Conservation (phyloP, 2,329 filamentous ascomycete genomes). For the Fusarium sororula region DNA sequence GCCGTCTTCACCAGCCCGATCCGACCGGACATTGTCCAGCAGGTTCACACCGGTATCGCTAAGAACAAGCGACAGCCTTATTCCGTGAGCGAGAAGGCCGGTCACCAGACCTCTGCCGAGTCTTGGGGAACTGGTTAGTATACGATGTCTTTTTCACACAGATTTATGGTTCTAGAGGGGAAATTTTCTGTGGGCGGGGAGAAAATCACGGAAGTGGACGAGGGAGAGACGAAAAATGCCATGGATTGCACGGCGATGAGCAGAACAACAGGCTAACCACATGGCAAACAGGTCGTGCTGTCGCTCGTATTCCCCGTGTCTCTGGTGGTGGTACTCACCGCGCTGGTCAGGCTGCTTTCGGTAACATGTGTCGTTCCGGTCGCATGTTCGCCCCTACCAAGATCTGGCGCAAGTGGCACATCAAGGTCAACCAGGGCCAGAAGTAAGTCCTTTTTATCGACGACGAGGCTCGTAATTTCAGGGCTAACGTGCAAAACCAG, state of each 20-base stretch:
- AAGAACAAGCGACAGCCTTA: conserved; percentile 99
- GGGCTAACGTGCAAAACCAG: conserved; percentile 55
- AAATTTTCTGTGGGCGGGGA: conserved; percentile 30
- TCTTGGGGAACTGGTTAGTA: conserved; percentile 98
- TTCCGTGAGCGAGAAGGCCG: conserved; percentile 99
- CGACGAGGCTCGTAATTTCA: background rate
- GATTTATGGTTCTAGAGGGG: conserved; percentile 13
- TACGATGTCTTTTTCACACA: background rate
- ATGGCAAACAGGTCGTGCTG: conserved; percentile 80
- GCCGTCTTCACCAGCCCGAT: conserved; percentile 97
- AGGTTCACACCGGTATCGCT: conserved; percentile 98
- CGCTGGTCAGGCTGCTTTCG: conserved; percentile 99
- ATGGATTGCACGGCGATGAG: background rate
- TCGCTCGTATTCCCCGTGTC: conserved; percentile 99
- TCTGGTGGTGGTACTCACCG: conserved; percentile 99
- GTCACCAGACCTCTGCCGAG: conserved; percentile 99
- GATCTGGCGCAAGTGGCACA: conserved; percentile 99
- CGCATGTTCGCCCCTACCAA: conserved; percentile 99
- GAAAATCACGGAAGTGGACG: background rate
- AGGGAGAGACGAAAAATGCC: background rate
- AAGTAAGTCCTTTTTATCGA: conserved; percentile 68
- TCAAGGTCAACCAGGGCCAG: conserved; percentile 99
- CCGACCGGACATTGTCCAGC: conserved; percentile 98
- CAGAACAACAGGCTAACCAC: conserved; percentile 36
- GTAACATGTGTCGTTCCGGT: conserved; percentile 99